Evolutionary conservation across 495 filamentous ascomycete species (phyloP), one percentile per base, ranked within the genome.

Genomic region (Durotheca rogersii): DNA sequence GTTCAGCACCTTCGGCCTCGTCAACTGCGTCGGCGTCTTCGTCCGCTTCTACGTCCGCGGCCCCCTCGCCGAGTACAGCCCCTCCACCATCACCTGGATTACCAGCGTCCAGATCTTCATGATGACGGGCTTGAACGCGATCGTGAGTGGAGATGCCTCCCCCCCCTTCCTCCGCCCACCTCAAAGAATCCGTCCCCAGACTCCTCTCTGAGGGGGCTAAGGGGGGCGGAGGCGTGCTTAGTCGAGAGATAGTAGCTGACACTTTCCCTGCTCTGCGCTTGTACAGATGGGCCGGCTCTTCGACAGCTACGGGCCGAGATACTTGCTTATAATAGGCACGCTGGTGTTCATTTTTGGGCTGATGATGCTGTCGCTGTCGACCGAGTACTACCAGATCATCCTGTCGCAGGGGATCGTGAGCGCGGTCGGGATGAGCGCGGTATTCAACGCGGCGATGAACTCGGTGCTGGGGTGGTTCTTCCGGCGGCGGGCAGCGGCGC

Each of bases 301-400:
- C 60, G 88, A 93, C 56, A 79, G 73, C 41, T 82, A 83, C 51
- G 86, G 86, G 1, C 86, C 87, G 1, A 70, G 75, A 19, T 83
- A 67, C 46, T 71, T 87, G 10, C 67, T 90, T 1, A 51, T 83
- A 5, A 53, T 67, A 7, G 86, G 86, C 15, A 77, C 78, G 0
- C 60, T 86, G 14, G 55, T 84, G 25, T 83, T 88, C 52, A 70
- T 84, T 42, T 83, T 88, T 49, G 85, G 85, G 4, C 62, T 89
- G 6, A 88, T 89, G 85, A 85, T 90, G 83, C 76, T 85, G 3
- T 81, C 76, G 14, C 65, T 85, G 1, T 76, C 79, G 2, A 74
- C 68, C 9, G 50, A 83, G 60, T 88, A 83, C 66, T 88, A 80
- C 55, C 85, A 87, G 44, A 77, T 86, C 64, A 51, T 86, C 9